Conservation (phyloP, 1,284 basidiomycete species). For the Chalciporus sp. region DNA sequence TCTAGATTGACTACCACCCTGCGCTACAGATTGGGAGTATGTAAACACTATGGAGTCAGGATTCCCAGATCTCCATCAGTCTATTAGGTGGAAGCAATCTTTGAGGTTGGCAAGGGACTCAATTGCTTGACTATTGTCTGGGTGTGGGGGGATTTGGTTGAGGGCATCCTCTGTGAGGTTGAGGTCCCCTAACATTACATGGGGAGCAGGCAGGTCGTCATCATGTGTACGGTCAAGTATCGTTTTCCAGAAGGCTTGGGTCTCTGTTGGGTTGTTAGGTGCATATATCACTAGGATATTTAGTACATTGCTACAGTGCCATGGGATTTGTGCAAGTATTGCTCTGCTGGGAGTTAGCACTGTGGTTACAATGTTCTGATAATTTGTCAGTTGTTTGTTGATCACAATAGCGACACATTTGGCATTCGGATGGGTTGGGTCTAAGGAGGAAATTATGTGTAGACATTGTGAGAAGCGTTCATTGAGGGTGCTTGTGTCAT, state of each 20-base stretch:
- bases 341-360: neutral
- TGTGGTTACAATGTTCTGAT: neutral
- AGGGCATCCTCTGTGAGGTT: constrained; percentile 9
- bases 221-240: neutral
- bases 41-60: neutral
- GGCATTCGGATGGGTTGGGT: neutral
- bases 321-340: neutral
- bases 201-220: neutral
- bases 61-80: neutral
- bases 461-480: neutral
- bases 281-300: constrained; percentile 10
- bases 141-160: neutral
- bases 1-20: neutral
- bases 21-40: neutral
- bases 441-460: neutral
- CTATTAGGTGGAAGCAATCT: neutral
- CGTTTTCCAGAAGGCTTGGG: neutral
- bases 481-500: neutral
- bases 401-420: neutral
- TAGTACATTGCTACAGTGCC: neutral
- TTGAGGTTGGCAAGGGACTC: neutral
- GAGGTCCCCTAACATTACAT: constrained; percentile 15
- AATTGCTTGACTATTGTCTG: neutral
- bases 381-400: neutral
- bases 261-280: constrained; percentile 3